A percentile compares a stretch with the other conserved stretches of the same genome.
Evolutionary conservation across 208 protist species (phyloP).

Genomic region (Acanthamoeba lenticulata): DNA sequence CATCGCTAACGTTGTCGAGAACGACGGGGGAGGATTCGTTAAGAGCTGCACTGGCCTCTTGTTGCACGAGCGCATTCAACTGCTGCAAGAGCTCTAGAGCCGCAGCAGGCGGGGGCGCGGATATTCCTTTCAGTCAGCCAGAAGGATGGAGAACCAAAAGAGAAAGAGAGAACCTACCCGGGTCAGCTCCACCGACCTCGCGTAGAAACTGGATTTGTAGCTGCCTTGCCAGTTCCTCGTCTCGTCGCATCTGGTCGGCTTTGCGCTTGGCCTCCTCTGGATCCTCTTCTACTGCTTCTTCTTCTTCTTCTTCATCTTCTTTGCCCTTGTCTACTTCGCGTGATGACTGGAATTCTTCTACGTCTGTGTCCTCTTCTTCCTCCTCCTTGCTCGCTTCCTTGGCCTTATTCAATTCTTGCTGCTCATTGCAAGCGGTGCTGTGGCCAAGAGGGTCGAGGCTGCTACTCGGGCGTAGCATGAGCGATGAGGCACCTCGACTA

Average conservation of each 20-base stretch:
- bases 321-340: background rate
- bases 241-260: constrained; percentile 6
- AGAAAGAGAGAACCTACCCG: background rate
- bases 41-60: no score
- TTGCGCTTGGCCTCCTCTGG: background rate
- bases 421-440: background rate
- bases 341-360: background rate
- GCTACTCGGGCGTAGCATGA: background rate
- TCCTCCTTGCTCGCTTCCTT: background rate
- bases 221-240: constrained; percentile 27
- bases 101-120: no score
- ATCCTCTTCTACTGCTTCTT: background rate
- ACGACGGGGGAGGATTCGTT: no score
- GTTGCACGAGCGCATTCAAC: background rate
- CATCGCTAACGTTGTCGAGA: no score
- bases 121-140: no score
- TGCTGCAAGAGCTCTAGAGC: constrained; percentile 10
- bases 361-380: background rate
- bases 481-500: background rate
- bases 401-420: background rate
- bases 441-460: background rate
- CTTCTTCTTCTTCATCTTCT: background rate
- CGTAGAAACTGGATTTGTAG: constrained; percentile 50
- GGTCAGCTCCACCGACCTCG: background rate
- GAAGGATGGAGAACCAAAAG: background rate